phyloP scores from a whole-genome alignment of 306 rosid species.

The Alnus glutinosa region DNA sequence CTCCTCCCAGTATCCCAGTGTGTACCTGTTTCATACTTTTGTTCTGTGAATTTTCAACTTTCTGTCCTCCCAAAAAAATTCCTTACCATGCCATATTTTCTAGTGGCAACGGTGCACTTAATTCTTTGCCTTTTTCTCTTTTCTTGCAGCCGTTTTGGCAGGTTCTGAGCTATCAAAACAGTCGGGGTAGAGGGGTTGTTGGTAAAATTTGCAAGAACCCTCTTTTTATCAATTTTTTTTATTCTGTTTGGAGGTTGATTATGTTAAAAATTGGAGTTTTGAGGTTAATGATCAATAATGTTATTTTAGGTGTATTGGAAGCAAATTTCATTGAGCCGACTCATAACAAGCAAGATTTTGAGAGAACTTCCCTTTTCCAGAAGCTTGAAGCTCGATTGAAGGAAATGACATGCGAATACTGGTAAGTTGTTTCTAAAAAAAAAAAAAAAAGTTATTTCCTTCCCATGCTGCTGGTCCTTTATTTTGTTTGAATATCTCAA shows the following conservation, averaged over 20 bases:
- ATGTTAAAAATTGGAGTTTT: neutral
- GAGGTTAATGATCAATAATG: slow-evolving; percentile 27
- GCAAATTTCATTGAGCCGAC: slow-evolving; percentile 90
- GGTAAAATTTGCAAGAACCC: slow-evolving; percentile 48
- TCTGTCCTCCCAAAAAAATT: neutral
- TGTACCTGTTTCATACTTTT: neutral
- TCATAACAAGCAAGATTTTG: slow-evolving; percentile 96
- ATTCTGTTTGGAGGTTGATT: slow-evolving; percentile 12
- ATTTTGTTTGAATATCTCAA: neutral
- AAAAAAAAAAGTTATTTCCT: too few species aligned
- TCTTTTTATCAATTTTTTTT: slow-evolving; percentile 16
- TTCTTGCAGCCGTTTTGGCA: slow-evolving; percentile 90
- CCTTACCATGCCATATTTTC: neutral
- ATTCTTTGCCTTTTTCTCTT: slow-evolving; percentile 25
- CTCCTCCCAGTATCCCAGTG: neutral
- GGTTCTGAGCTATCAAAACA: slow-evolving; percentile 63
- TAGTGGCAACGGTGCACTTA: neutral
- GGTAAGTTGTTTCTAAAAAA: slow-evolving; percentile 42
- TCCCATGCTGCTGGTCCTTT: neutral
- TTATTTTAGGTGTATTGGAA: slow-evolving; percentile 66
- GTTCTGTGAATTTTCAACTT: neutral
- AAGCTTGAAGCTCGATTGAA: slow-evolving; percentile 86
- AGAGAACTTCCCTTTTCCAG: slow-evolving; percentile 81
- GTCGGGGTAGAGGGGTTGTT: slow-evolving; percentile 84
- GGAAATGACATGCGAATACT: slow-evolving; percentile 89